These are phyloP conservation scores for Cutaneotrichosporon dermatis DNA, from an alignment of 1,284 basidiomycete genomes.

Conservation along the genomic window DNA sequence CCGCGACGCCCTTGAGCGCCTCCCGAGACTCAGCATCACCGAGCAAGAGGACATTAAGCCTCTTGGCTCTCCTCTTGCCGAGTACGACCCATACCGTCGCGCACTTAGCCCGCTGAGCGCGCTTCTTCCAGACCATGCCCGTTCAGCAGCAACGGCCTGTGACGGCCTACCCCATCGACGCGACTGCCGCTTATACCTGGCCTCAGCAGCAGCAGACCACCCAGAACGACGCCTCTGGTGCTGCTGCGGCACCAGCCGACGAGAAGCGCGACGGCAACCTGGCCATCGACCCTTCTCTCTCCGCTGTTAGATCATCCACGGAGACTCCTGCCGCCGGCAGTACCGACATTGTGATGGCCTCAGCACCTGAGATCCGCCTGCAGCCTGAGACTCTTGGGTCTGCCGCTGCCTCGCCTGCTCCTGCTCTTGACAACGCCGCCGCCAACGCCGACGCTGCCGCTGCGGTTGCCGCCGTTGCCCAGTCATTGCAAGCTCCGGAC, in stretches of 20 bases:
- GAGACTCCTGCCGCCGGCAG: constrained; percentile 3
- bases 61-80: background rate
- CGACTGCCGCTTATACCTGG: constrained; percentile 4
- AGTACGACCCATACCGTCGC: background rate
- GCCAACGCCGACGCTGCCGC: constrained; percentile 12
- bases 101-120: constrained; percentile 10
- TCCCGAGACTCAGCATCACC: constrained; percentile 13
- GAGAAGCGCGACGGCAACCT: constrained; percentile 9
- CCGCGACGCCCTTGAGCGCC: constrained; percentile 14
- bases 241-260: background rate
- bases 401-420: constrained; percentile 23
- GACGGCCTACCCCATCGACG: constrained; percentile 25
- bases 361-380: constrained; percentile 30
- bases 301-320: constrained; percentile 21
- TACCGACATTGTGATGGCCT: constrained; percentile 1
- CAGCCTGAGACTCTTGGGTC: constrained; percentile 34
- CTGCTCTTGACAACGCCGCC: constrained; percentile 10
- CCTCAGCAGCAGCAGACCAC: constrained; percentile 2
- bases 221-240: background rate
- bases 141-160: constrained; percentile 10
- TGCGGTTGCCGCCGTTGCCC: constrained; percentile 17
- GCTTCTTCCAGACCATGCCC: constrained; percentile 20
- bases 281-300: constrained; percentile 32
- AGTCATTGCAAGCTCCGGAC: constrained; percentile 6
- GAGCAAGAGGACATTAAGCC: constrained; percentile 8